These are phyloP conservation scores for Paramecium tetraurelia DNA, from an alignment of 73 alveolate species.

Conservation along the genomic window DNA sequence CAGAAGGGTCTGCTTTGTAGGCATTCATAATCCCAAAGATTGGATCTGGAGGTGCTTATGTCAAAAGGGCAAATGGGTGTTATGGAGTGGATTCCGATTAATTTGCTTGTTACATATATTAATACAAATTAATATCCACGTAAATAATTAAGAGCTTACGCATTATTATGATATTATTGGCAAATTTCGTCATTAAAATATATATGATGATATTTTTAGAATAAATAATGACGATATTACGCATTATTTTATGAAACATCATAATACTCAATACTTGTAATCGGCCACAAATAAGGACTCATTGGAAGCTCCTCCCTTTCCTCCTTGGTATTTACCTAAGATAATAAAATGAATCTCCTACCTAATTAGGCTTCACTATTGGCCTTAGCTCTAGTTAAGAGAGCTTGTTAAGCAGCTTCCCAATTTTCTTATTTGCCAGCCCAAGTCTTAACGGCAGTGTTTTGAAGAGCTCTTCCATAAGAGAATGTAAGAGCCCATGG, in stretches of 20 bases:
- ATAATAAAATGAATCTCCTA: neutral
- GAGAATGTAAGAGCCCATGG: constrained; percentile 96
- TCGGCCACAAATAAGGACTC: constrained; percentile 69
- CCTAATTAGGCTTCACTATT: constrained; percentile 92
- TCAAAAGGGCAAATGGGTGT: neutral
- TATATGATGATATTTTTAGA: neutral
- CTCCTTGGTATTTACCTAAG: constrained; percentile 55
- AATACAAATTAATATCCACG: neutral
- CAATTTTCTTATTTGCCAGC: constrained; percentile 92
- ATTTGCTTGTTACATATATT: neutral
- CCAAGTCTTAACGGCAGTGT: constrained; percentile 94
- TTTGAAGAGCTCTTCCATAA: constrained; percentile 97
- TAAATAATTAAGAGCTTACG: neutral
- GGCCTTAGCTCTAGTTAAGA: constrained; percentile 87
- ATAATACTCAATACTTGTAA: constrained; percentile 65
- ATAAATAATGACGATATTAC: neutral
- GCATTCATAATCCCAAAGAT: constrained; percentile 81
- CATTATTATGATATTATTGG: neutral
- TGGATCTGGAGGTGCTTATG: constrained; percentile 93
- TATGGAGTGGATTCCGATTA: neutral
- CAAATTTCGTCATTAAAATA: neutral
- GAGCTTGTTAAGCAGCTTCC: constrained; percentile 90
- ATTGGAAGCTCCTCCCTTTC: constrained; percentile 66
- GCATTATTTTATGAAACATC: neutral
- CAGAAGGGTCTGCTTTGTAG: constrained; percentile 75